Base-by-base conservation (phyloP, 2,329 filamentous ascomycete species). In the Cryphonectria parasitica region DNA sequence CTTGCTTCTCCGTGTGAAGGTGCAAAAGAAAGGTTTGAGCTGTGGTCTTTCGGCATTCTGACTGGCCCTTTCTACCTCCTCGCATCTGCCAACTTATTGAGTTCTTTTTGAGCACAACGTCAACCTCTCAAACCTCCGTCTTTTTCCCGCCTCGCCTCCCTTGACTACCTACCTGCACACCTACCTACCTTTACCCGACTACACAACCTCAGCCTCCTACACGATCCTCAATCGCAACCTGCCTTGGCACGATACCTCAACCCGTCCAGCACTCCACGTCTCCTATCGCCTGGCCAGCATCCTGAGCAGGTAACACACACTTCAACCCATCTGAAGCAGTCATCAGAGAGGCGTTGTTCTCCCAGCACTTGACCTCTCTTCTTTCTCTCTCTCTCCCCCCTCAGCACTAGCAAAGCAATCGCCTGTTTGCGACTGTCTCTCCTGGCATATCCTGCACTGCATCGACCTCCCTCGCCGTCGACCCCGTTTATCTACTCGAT, bases 331-430 rank as follows among this genome's bases (percentile, higher is more conserved):
- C 68, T 72, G 68, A 71, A 60, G 66, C 65, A 71, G 71, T 71
- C 43, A 72, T 72, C 62, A 72, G 71, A 72, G 67, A 66, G 52
- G 64, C 68, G 68, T 67, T 70, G 66, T 74, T 75, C 76, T 75
- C 75, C 75, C 75, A 73, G 71, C 73, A 76, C 77, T 75, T 75
- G 75, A 78, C 77, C 77, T 76, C 77, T 49, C 17, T 49, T 22
- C 3, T 22, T 15, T 22, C 43, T 49, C 43, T 49, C 43, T 7
- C 43, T 7, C 43, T n/a, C 19, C 22, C 74, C 69, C 73, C 75
- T 75, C 78, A 78, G 75, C 76, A 77, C 77, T 75, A 71, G 60
- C 67, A 63, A 54, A 71, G 56, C 67, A 56, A 22, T 69, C 66
- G 69, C 69, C 67, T 69, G 66, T 39, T 25, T 54, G 71, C 71